phyloP scores from a whole-genome alignment of 768 basidiomycete genomes.

The Trametes cinnabarina region DNA sequence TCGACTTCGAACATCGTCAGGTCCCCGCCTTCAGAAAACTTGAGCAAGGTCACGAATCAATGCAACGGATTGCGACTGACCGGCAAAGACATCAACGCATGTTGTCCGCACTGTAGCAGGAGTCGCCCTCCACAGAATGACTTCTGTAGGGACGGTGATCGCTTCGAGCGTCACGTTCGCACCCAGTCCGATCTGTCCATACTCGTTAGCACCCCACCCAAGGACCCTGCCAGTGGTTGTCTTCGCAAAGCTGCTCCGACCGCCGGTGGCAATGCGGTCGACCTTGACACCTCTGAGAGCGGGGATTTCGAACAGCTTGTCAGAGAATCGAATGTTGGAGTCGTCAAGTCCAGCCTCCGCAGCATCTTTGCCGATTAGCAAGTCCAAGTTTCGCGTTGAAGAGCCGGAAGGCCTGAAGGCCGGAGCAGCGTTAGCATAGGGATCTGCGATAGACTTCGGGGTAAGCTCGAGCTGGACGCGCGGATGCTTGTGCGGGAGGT shows the following conservation, averaged over 20 bases:
- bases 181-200: conserved; percentile 82
- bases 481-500: conserved; percentile 20
- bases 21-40: conserved; percentile 56
- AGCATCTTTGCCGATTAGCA: conserved; percentile 25
- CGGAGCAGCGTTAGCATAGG: conserved; percentile 47
- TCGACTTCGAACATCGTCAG: conserved; percentile 77
- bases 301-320: conserved; percentile 74
- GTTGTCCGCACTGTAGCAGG: conserved; percentile 49
- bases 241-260: conserved; percentile 67
- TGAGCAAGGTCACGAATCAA: not conserved
- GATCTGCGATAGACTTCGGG: conserved; percentile 54
- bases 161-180: conserved; percentile 57
- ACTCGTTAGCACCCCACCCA: conserved; percentile 88
- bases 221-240: conserved; percentile 72
- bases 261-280: conserved; percentile 70
- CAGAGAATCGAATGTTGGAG: conserved; percentile 59
- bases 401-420: conserved; percentile 33
- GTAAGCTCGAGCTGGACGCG: conserved; percentile 51
- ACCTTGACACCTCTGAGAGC: conserved; percentile 61
- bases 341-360: conserved; percentile 31
- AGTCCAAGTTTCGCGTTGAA: conserved; percentile 25
- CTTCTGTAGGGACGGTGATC: conserved; percentile 82
- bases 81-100: conserved; percentile 67
- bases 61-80: conserved; percentile 33
- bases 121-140: conserved; percentile 63